Conservation (phyloP, 1,284 basidiomycete genomes). For the Psilocybe mexicana region DNA sequence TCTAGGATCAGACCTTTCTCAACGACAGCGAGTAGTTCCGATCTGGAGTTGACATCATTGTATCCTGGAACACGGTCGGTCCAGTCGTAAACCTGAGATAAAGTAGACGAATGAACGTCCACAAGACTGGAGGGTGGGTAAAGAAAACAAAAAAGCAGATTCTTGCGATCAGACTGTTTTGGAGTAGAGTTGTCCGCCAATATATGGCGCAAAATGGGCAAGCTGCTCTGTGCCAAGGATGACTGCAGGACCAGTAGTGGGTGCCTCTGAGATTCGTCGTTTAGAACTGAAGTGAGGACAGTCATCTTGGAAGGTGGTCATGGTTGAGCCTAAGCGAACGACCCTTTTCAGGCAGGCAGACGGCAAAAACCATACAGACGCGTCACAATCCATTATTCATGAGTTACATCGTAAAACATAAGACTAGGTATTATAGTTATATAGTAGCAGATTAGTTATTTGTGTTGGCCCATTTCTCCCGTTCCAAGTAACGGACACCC, state of each 20-base stretch:
- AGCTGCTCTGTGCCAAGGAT: slow-evolving; percentile 58
- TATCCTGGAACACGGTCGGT: slow-evolving; percentile 59
- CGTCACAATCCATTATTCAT: slow-evolving; percentile 2
- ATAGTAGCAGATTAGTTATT: slow-evolving; percentile 10
- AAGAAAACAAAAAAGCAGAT: slow-evolving; percentile 60
- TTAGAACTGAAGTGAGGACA: slow-evolving; percentile 33
- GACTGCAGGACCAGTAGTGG: slow-evolving; percentile 65
- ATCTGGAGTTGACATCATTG: slow-evolving; percentile 33
- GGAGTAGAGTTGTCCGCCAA: slow-evolving; percentile 29
- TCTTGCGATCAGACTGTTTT: slow-evolving; percentile 27
- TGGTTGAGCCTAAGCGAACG: slow-evolving; percentile 12
- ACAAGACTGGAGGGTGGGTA: slow-evolving; percentile 51
- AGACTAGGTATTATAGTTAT: neutral
- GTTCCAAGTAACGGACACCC: slow-evolving; percentile 40
- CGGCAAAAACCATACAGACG: neutral
- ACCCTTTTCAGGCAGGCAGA: slow-evolving; percentile 1
- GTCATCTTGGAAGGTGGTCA: slow-evolving; percentile 23
- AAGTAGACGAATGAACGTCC: slow-evolving; percentile 23
- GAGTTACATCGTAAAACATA: neutral
- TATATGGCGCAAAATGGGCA: slow-evolving; percentile 55
- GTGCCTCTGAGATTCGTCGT: slow-evolving; percentile 41
- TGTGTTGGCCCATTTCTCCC: slow-evolving; percentile 40
- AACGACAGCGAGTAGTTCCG: slow-evolving; percentile 45
- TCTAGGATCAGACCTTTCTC: slow-evolving; percentile 43
- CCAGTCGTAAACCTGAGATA: slow-evolving; percentile 51